Base-by-base conservation (phyloP, 78 protist genomes). In the Cavenderia fasciculata region DNA sequence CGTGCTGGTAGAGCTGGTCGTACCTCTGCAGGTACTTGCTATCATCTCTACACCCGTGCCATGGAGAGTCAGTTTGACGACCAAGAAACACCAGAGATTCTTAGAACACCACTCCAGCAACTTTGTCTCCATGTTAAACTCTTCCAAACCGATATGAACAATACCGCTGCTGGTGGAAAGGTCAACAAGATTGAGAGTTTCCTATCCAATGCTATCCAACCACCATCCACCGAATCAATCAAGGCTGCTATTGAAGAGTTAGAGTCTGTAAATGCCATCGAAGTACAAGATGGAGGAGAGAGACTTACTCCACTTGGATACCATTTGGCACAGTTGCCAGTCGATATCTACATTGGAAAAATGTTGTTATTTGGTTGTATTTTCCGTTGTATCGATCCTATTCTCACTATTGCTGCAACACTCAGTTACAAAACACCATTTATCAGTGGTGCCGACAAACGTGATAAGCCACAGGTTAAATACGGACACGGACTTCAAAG, bases 1-100 rank as follows among this genome's bases (percentile, higher is more conserved):
- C 65, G 98, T 10, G 66, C 78, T 16, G 98, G 98, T 38, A 90
- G 98, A 36, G 98, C 98, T 1, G 98, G 98, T 43, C 95, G 98
- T 51, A 94, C 93, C 44, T 84, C 90, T 12, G 77, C 94, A 0
- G 98, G 98, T 52, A 14, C 33, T 1, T 92, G 96, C 46, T 95
- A 74, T 59, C 88, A 85, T 31, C 31, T 96, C 51, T 94, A 65
- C 85, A 92, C 96, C 0, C 52, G 61, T 11, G 23, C 70, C 2
- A 79, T 79, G 89, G 89, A 79, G 31, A 12, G 33, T 1, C 56
- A 33, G 19, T 21, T 56, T 47, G 71, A 23, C 16, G 94, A 27
- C 12, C 78, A 94, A 72, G 92, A 92, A 65, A 66, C 74, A 38
- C 97, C 97, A 31, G 98, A 97, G 59, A 97, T 97, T 21, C 38